Conservation (phyloP, 331 rosid species). For the Malus hybrid region DNA sequence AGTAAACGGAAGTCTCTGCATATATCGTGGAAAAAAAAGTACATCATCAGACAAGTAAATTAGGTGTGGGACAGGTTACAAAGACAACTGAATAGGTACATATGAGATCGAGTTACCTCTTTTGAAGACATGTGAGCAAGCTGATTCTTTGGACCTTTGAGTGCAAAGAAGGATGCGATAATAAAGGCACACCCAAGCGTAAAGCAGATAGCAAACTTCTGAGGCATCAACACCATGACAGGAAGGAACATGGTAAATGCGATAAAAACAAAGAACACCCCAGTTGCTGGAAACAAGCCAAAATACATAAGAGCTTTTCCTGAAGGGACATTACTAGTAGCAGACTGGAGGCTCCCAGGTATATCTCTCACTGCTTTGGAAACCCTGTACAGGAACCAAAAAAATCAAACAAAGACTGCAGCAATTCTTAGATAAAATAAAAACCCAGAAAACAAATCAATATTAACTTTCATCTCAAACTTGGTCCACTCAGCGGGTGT, state of each 20-base stretch:
- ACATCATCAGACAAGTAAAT: conserved; percentile 3
- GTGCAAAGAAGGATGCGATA: conserved; percentile 76
- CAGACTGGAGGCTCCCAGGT: conserved; percentile 75
- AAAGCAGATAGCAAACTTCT: conserved; percentile 86
- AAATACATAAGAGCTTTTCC: conserved; percentile 90
- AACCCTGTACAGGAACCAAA: conserved; percentile 41
- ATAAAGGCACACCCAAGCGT: conserved; percentile 91
- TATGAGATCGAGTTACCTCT: conserved; percentile 47
- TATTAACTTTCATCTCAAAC: not conserved
- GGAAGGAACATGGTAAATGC: conserved; percentile 92
- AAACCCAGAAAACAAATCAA: not conserved
- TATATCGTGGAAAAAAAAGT: conserved; percentile 2
- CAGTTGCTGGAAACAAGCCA: conserved; percentile 67
- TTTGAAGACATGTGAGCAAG: conserved; percentile 67
- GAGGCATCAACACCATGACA: conserved; percentile 89
- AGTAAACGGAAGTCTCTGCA: conserved; percentile 90
- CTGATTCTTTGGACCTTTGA: conserved; percentile 81
- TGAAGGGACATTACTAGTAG: conserved; percentile 75
- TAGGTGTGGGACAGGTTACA: not conserved
- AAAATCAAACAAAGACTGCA: not conserved
- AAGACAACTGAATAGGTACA: not conserved
- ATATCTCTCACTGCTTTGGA: conserved; percentile 92
- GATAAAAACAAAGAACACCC: conserved; percentile 80
- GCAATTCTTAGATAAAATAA: not conserved
- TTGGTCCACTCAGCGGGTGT: not conserved